Conservation (phyloP, 768 basidiomycete species). For the Aureoboletus auriporus region DNA sequence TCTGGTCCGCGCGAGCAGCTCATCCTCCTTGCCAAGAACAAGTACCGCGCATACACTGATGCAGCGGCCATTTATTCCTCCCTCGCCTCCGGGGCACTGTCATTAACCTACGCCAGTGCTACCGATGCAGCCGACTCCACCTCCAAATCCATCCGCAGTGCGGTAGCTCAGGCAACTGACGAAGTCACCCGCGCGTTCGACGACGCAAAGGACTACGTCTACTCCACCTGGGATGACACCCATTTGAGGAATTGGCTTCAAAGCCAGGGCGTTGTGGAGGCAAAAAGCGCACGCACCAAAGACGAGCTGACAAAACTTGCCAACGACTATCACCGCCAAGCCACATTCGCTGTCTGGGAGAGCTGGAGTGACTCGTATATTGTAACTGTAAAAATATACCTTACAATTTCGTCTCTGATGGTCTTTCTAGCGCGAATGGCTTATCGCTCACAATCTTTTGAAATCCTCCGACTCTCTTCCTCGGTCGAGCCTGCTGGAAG, state of each 20-base stretch:
- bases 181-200: conserved; percentile 53
- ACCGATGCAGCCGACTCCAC: conserved; percentile 34
- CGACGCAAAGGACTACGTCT: conserved; percentile 80
- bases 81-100: conserved; percentile 44
- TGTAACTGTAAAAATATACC: conserved; percentile 35
- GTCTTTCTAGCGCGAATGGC: conserved; percentile 67
- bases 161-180: conserved; percentile 50
- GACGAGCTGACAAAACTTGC: conserved; percentile 69
- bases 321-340: conserved; percentile 60
- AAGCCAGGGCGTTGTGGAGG: conserved; percentile 66
- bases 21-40: conserved; percentile 68
- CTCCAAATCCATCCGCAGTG: conserved; percentile 37
- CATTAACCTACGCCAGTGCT: conserved; percentile 49
- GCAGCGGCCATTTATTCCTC: conserved; percentile 57
- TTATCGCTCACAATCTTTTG: conserved; percentile 72
- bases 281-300: conserved; percentile 49
- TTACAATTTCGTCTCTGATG: not conserved
- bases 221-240: conserved; percentile 86
- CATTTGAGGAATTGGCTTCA: conserved; percentile 69
- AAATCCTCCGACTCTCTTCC: conserved; percentile 52
- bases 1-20: conserved; percentile 77
- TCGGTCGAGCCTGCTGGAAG: conserved; percentile 50
- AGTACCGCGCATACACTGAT: conserved; percentile 55
- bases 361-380: conserved; percentile 87
- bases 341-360: conserved; percentile 67